These are phyloP conservation scores for Fusarium citri DNA, from an alignment of 2,329 filamentous ascomycete species.

Conservation along the genomic window DNA sequence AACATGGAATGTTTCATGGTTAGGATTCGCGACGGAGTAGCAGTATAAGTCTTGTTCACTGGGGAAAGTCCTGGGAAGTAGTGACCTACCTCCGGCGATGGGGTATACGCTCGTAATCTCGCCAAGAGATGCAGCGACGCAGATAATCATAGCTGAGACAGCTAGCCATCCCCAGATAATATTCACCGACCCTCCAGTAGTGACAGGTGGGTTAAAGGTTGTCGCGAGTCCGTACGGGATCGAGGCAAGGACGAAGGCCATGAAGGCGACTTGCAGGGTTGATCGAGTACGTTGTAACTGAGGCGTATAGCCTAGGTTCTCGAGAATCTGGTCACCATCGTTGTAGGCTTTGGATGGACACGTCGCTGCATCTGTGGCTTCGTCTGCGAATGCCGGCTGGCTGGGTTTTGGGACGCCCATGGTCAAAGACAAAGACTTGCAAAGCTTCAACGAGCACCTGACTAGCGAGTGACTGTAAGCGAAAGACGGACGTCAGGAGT, in stretches of 20 bases:
- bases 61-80: too few relatives aligned
- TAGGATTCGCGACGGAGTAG: too few relatives aligned
- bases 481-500: too few relatives aligned
- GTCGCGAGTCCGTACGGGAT: conserved; percentile 20
- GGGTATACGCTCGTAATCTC: conserved; percentile 25
- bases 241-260: conserved; percentile 24
- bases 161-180: conserved; percentile 25
- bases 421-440: too few relatives aligned
- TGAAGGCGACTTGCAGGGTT: conserved; percentile 22
- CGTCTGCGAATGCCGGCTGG: too few relatives aligned
- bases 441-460: too few relatives aligned
- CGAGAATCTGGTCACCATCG: background rate
- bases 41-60: too few relatives aligned
- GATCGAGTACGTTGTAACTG: conserved; percentile 14
- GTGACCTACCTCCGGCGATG: conserved; percentile 11
- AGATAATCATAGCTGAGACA: conserved; percentile 18
- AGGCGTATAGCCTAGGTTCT: conserved; percentile 16
- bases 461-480: too few relatives aligned
- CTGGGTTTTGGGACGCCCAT: background rate
- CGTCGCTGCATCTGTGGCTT: too few relatives aligned
- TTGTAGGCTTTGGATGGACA: background rate
- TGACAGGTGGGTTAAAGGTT: conserved; percentile 2
- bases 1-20: too few relatives aligned
- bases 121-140: conserved; percentile 21
- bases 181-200: conserved; percentile 16